phyloP scores from a whole-genome alignment of 2,329 filamentous ascomycete genomes.

The Ascochyta rabiei region DNA sequence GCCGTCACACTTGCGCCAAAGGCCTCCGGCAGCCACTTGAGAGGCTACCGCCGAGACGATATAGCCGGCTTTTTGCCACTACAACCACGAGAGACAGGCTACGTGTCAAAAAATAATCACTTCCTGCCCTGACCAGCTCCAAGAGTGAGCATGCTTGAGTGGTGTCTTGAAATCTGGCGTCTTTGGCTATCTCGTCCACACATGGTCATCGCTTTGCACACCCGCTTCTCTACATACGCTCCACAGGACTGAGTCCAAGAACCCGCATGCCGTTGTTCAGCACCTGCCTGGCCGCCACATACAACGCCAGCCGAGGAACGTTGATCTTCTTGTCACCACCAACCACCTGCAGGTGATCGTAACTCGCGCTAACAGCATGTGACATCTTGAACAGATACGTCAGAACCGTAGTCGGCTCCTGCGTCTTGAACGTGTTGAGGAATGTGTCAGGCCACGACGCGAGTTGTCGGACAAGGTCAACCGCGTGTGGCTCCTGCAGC shows the following conservation, averaged over 20 bases:
- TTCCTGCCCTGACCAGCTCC: no score
- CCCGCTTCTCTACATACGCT: conserved; percentile 54
- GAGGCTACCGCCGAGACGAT: no score
- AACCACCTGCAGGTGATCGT: conserved; percentile 82
- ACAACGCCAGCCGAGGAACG: conserved; percentile 69
- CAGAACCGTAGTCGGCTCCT: conserved; percentile 73
- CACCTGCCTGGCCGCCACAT: conserved; percentile 75
- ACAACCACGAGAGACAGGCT: no score
- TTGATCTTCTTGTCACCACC: conserved; percentile 76
- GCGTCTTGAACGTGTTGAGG: conserved; percentile 80
- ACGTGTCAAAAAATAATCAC: no score
- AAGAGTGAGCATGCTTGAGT: no score
- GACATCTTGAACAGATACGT: conserved; percentile 87
- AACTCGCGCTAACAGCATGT: conserved; percentile 78
- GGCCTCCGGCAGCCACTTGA: no score
- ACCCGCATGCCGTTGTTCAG: conserved; percentile 83
- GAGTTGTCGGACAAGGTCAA: conserved; percentile 76
- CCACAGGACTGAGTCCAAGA: conserved; percentile 77
- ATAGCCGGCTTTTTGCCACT: no score
- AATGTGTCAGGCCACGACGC: conserved; percentile 86
- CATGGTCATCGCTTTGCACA: not conserved
- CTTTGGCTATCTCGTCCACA: no score
- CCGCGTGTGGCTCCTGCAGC: conserved; percentile 73
- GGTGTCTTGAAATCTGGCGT: no score
- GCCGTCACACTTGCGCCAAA: no score